A percentile compares a stretch with the other conserved stretches of the same genome.
These are phyloP conservation scores for Lactarius sp. DNA, from an alignment of 768 basidiomycete genomes.

Conservation along the genomic window DNA sequence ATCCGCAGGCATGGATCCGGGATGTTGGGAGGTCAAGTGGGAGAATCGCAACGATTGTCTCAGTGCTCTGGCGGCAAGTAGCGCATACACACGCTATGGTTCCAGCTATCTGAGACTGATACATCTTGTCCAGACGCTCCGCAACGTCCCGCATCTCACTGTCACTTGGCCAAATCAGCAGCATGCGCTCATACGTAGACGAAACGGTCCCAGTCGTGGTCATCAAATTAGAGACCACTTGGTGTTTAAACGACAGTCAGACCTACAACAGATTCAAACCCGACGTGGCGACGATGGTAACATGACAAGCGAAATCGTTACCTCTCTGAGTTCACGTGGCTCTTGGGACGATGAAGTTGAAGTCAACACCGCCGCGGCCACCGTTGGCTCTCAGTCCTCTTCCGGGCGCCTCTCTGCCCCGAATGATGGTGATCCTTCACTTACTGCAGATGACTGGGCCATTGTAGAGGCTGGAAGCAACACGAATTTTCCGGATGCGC, in stretches of 20 bases:
- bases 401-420: conserved; percentile 5
- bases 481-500: not conserved
- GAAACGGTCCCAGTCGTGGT: conserved; percentile 6
- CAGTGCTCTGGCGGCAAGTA: conserved; percentile 59
- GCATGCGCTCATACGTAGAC: conserved; percentile 29
- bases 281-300: not conserved
- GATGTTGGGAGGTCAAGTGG: conserved; percentile 80
- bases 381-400: conserved; percentile 12
- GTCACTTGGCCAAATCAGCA: conserved; percentile 76
- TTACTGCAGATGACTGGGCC: conserved; percentile 14
- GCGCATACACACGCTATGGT: not conserved
- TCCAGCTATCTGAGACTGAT: not conserved
- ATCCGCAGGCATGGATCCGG: conserved; percentile 48
- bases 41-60: conserved; percentile 70
- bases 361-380: conserved; percentile 1
- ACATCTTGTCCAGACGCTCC: conserved; percentile 48
- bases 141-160: conserved; percentile 62
- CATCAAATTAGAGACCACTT: conserved; percentile 8
- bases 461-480: conserved; percentile 4
- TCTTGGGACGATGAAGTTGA: conserved; percentile 5
- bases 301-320: not conserved
- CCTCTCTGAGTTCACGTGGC: not conserved
- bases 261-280: not conserved
- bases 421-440: not conserved
- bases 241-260: not conserved